A percentile compares a stretch with the other conserved stretches of the same genome.
Conservation (phyloP, 768 basidiomycete species). For the Amanita molliuscula region DNA sequence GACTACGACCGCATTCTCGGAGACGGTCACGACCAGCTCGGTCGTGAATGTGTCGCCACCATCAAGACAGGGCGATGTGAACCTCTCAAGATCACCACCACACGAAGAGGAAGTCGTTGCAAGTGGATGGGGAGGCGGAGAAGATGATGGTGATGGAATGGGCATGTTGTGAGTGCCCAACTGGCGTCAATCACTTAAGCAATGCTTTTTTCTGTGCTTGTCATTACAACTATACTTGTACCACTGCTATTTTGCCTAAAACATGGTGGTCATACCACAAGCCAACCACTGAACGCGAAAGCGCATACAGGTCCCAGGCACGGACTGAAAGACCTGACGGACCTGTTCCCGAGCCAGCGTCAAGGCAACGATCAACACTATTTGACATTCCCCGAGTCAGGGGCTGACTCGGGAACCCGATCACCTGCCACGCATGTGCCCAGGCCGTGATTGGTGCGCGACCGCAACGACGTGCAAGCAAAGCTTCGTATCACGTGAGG, state of each 20-base stretch:
- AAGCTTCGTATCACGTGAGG: neutral
- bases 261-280: neutral
- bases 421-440: neutral
- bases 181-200: neutral
- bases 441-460: no score
- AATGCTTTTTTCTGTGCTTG: neutral
- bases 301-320: neutral
- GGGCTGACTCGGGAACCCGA: slow-evolving; percentile 5
- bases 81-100: slow-evolving; percentile 18
- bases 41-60: slow-evolving; percentile 8
- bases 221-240: slow-evolving; percentile 2
- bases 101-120: slow-evolving; percentile 53
- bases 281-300: neutral
- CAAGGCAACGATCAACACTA: neutral
- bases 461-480: neutral
- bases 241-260: neutral
- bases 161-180: slow-evolving; percentile 39
- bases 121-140: slow-evolving; percentile 66
- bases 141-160: slow-evolving; percentile 66
- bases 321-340: neutral
- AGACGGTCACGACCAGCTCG: slow-evolving; percentile 13
- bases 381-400: slow-evolving; percentile 9
- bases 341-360: slow-evolving; percentile 9
- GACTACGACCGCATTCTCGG: slow-evolving; percentile 13
- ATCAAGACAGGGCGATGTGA: slow-evolving; percentile 4